These are phyloP conservation scores for Achaetomium macrosporum DNA, from an alignment of 2,329 filamentous ascomycete species.

Conservation along the genomic window DNA sequence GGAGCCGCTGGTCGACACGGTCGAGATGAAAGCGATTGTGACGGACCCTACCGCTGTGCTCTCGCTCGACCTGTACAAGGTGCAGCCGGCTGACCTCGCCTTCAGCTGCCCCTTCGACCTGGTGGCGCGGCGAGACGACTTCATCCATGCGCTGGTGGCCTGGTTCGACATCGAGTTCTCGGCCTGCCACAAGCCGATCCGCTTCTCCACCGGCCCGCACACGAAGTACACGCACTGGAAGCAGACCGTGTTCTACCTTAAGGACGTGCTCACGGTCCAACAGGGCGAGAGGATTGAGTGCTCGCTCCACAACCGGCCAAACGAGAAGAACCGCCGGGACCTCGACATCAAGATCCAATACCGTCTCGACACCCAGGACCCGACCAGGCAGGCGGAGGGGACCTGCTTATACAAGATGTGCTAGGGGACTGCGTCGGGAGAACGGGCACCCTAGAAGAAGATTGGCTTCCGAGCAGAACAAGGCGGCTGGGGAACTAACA, in stretches of 20 bases:
- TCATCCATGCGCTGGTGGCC: constrained; percentile 90
- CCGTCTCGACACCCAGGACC: constrained; percentile 69
- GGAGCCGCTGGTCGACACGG: constrained; percentile 94
- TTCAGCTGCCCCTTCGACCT: constrained; percentile 78
- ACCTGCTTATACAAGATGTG: constrained; percentile 75
- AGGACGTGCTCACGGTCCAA: constrained; percentile 87
- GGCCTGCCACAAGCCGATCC: constrained; percentile 95
- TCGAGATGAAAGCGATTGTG: constrained; percentile 94
- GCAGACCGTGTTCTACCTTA: constrained; percentile 97
- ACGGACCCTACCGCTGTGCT: constrained; percentile 83
- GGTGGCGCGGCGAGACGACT: constrained; percentile 76
- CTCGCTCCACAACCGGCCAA: constrained; percentile 75
- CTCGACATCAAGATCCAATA: constrained; percentile 88
- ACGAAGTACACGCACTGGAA: constrained; percentile 99
- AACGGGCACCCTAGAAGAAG: not conserved
- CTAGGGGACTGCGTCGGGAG: constrained; percentile 31
- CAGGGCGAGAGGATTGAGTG: constrained; percentile 75
- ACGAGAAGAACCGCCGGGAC: constrained; percentile 89
- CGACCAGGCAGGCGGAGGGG: constrained; percentile 62
- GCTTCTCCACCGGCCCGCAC: constrained; percentile 94
- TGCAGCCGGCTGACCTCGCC: constrained; percentile 73
- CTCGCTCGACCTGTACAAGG: constrained; percentile 89
- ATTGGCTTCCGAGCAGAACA: not conserved
- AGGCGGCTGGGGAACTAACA: not conserved
- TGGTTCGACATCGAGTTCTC: constrained; percentile 99